A percentile compares a stretch with the other conserved stretches of the same genome.
Evolutionary conservation across 129 eudicot genomes (phyloP).

Genomic region (Silybum marianum): DNA sequence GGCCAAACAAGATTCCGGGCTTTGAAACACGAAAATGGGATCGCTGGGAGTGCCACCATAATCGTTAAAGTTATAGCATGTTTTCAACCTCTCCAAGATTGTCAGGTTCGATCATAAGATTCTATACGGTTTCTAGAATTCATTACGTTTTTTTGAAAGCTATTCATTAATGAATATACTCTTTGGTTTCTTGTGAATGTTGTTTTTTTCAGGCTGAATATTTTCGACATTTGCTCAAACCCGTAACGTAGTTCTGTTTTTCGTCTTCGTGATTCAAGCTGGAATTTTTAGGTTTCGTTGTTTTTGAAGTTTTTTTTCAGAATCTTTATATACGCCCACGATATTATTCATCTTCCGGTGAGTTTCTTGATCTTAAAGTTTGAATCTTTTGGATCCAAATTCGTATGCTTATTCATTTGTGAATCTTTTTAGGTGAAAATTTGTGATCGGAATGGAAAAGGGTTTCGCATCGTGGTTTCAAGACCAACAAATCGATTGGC

Average conservation of each 20-base stretch:
- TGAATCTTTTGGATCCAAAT: constrained; percentile 8
- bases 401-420: constrained; percentile 10
- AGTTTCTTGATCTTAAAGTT: constrained; percentile 13
- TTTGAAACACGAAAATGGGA: constrained; percentile 88
- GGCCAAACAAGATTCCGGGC: constrained; percentile 94
- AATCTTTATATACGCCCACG: constrained; percentile 29
- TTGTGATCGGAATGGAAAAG: constrained; percentile 64
- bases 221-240: constrained; percentile 86
- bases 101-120: constrained; percentile 63
- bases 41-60: constrained; percentile 86
- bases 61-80: constrained; percentile 97
- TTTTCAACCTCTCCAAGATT: constrained; percentile 93
- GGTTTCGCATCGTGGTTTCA: constrained; percentile 53
- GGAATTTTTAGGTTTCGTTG: constrained; percentile 48
- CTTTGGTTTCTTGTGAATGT: constrained; percentile 9
- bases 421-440: constrained; percentile 48
- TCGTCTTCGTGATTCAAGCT: constrained; percentile 52
- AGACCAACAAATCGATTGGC: constrained; percentile 43
- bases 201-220: constrained; percentile 88
- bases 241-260: constrained; percentile 77
- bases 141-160: not conserved
- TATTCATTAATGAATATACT: constrained; percentile 23
- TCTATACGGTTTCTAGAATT: not conserved
- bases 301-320: constrained; percentile 43
- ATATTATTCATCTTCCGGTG: constrained; percentile 38